Percentiles rank a stretch among this genome's conserved stretches.
These are phyloP conservation scores for Bolboschoenus planiculmis DNA, from an alignment of 176 grass and related monocot genomes.

Conservation along the genomic window DNA sequence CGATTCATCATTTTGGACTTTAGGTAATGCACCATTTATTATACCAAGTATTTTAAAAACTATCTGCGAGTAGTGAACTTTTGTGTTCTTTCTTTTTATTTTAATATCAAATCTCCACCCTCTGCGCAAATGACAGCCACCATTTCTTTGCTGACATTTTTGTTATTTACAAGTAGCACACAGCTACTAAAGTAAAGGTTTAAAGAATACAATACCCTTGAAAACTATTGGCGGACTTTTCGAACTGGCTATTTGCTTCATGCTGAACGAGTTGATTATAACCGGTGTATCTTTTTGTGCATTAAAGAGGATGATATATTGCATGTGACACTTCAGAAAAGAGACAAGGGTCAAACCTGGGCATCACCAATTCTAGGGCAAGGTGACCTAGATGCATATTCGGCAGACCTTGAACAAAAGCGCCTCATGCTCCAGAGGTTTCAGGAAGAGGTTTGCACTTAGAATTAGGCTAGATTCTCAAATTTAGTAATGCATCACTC, in stretches of 20 bases:
- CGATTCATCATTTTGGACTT: conserved; percentile 91
- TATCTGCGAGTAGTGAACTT: background rate
- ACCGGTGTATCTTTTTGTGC: background rate
- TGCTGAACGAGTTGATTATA: background rate
- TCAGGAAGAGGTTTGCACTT: conserved; percentile 84
- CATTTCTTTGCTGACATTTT: background rate
- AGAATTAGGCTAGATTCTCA: background rate
- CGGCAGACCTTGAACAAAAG: conserved; percentile 85
- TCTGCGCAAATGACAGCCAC: background rate
- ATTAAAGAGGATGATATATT: conserved; percentile 68
- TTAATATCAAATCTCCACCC: background rate
- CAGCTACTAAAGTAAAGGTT: background rate
- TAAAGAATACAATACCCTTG: background rate
- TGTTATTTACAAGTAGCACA: background rate
- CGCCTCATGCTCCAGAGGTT: conserved; percentile 98
- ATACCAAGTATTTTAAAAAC: background rate
- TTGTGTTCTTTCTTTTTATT: background rate
- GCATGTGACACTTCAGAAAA: conserved; percentile 96
- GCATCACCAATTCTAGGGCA: conserved; percentile 92
- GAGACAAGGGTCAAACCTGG: conserved; percentile 84
- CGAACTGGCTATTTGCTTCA: background rate
- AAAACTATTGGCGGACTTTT: background rate
- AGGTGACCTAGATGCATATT: conserved; percentile 68
- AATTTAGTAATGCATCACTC: conserved; percentile 5
- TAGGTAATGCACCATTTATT: conserved; percentile 36